Evolutionary conservation across 169 alveolate species (phyloP), one percentile per base, ranked within the genome.

Genomic region (Blepharisma undulans): DNA sequence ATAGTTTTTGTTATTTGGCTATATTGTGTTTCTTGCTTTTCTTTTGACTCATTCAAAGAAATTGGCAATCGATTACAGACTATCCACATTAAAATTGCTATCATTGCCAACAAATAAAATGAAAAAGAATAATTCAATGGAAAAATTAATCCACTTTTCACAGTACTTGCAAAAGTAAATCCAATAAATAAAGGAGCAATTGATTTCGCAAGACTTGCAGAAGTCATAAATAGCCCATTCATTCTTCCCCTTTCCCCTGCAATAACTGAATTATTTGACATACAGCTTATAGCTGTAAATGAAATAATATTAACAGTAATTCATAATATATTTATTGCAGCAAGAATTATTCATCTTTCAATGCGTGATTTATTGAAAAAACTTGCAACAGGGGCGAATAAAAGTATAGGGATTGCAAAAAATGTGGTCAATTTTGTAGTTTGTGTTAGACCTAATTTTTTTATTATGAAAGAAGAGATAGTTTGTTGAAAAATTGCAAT

Each of bases 151-250:
- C 90, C 84, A 61, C 33, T 60, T 19, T 59, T 22, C 14, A 30
- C 36, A 10, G 90, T 84, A 48, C 14, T 21, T 12, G 90, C 82
- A 27, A 59, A 84, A 12, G 60, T 14, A 19, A 12, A 16, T 19
- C 82, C 90, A 59, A 61, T 22, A 59, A 30, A 12, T 18, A n/a
- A 12, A 10, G 90, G 90, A 48, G 82, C 80, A 10, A 84, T 19
- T 12, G 82, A 82, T 61, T 34, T 34, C 21, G 27, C 78, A 48
- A 84, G 19, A 18, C 60, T 21, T 18, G n/a, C 36, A 19, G 60
- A 19, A 36, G 82, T 19, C 90, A 84, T 84, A 12, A 33, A 19
- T 21, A 60, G 33, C 21, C 90, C 90, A 61, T 84, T 84, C 10
- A 84, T n/a, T 18, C 33, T 32, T 14, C 90, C 90, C n/a, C 16